Base-by-base conservation (phyloP, 306 rosid genomes). In the Inga oerstediana region DNA sequence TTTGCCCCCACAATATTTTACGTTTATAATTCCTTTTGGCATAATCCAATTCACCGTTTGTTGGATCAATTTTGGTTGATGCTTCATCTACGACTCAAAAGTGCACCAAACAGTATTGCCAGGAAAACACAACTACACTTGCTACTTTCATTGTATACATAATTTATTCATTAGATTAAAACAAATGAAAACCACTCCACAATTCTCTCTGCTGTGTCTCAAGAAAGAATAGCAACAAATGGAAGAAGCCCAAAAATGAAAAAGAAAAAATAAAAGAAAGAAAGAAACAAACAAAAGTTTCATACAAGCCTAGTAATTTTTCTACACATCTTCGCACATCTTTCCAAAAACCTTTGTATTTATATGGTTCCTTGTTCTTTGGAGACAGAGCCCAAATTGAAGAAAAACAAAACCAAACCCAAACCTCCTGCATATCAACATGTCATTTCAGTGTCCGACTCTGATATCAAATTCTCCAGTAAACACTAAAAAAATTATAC, bases 381-480 rank as follows among this genome's bases (percentile, higher is more conserved):
- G 19, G 22, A 24, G 58, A 59, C 32, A n/a, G 65, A 46, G 27
- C 43, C 3, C 43, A 30, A 46, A 73, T 48, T 46, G 77, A 46
- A 73, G 61, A 73, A 46, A 73, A 73, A 32, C 27, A 27, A 72
- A 44, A 72, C 7, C 22, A 72, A 73, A 44, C n/a, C 35, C 77
- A 72, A 72, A 45, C 59, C 41, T 73, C 77, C 37, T 45, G 76
- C 58, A 24, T 41, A 70, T 43, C 10, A 45, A 22, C 24, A 24
- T 45, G 39, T 64, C 41, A 54, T 14, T 46, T 45, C 58, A 72
- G 43, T 6, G 43, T 39, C 43, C 1, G 43, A 39, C 43, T 39
- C 32, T 71, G 5, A 3, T 12, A 44, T 71, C 10, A 71, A 71
- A n/a, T 71, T 45, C 54, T 71, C 56, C 10, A 22, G 2, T 6